A percentile compares a stretch with the other conserved stretches of the same genome.
Evolutionary conservation across 106 monocot genomes (phyloP).

Genomic region (Dioscorea dumetorum): DNA sequence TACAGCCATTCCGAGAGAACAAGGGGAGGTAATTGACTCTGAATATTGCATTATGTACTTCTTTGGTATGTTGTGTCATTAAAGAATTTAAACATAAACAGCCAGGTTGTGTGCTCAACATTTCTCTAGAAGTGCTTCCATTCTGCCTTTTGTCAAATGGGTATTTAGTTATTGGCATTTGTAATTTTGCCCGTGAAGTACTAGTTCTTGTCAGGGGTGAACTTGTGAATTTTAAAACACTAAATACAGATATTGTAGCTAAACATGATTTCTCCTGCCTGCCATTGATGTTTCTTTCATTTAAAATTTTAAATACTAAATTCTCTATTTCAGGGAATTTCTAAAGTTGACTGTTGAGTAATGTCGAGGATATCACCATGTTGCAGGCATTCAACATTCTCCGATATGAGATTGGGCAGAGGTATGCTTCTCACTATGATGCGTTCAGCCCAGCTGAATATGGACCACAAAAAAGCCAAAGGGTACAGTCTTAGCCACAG

Average conservation of each 20-base stretch:
- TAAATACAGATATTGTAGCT: too few relatives aligned
- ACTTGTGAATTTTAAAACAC: too few relatives aligned
- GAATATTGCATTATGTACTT: neutral
- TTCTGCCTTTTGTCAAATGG: too few relatives aligned
- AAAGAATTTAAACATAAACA: too few relatives aligned
- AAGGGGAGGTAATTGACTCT: constrained; percentile 60
- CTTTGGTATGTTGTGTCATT: too few relatives aligned
- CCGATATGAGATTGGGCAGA: constrained; percentile 93
- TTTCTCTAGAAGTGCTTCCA: too few relatives aligned
- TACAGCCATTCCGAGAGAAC: constrained; percentile 70
- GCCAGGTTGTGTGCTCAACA: too few relatives aligned
- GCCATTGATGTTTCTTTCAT: too few relatives aligned
- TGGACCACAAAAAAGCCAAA: constrained; percentile 87
- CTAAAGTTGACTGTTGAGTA: constrained; percentile 9
- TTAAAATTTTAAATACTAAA: neutral
- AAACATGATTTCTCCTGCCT: too few relatives aligned
- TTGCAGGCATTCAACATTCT: constrained; percentile 87
- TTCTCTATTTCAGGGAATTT: constrained; percentile 2
- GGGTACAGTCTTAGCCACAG: constrained; percentile 36
- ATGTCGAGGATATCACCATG: constrained; percentile 11
- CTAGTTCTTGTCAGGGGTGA: too few relatives aligned
- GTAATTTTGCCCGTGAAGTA: too few relatives aligned
- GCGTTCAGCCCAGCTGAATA: constrained; percentile 79
- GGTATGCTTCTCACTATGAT: constrained; percentile 92
- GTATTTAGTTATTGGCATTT: too few relatives aligned